These are phyloP conservation scores for Zoysia matrella DNA, from an alignment of 202 grass and related monocot species.

Conservation along the genomic window DNA sequence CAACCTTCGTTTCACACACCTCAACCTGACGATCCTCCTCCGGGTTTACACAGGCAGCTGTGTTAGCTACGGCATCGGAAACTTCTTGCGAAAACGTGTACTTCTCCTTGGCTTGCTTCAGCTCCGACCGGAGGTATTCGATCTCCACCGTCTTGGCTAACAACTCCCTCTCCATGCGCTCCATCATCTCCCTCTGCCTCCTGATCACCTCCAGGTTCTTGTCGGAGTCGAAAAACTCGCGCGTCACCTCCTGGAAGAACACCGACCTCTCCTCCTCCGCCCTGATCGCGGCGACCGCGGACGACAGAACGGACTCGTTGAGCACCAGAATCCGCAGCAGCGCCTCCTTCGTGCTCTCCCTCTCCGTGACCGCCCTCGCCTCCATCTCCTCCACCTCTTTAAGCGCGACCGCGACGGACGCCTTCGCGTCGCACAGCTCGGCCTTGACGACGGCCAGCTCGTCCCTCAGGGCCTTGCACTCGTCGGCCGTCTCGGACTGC, in stretches of 20 bases:
- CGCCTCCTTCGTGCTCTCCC: constrained; percentile 30
- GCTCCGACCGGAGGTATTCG: constrained; percentile 39
- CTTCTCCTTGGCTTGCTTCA: constrained; percentile 38
- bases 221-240: constrained; percentile 25
- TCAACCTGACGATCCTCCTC: background rate
- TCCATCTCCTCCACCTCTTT: constrained; percentile 43
- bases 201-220: constrained; percentile 26
- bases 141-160: constrained; percentile 52
- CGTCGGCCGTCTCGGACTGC: constrained; percentile 18
- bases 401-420: constrained; percentile 26
- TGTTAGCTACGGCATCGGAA: background rate
- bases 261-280: constrained; percentile 59
- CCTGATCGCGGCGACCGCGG: constrained; percentile 37
- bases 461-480: constrained; percentile 36
- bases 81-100: background rate
- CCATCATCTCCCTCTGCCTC: constrained; percentile 22
- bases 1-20: background rate
- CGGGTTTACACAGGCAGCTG: background rate
- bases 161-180: constrained; percentile 46
- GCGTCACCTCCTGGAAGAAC: constrained; percentile 47
- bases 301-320: constrained; percentile 45
- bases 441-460: constrained; percentile 28
- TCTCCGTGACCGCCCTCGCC: constrained; percentile 23
- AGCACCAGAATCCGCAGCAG: constrained; percentile 37
- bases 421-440: constrained; percentile 39